A percentile compares a stretch with the other conserved stretches of the same genome.
These are phyloP conservation scores for Favolaschia claudopus DNA, from an alignment of 768 basidiomycete species.

Conservation along the genomic window DNA sequence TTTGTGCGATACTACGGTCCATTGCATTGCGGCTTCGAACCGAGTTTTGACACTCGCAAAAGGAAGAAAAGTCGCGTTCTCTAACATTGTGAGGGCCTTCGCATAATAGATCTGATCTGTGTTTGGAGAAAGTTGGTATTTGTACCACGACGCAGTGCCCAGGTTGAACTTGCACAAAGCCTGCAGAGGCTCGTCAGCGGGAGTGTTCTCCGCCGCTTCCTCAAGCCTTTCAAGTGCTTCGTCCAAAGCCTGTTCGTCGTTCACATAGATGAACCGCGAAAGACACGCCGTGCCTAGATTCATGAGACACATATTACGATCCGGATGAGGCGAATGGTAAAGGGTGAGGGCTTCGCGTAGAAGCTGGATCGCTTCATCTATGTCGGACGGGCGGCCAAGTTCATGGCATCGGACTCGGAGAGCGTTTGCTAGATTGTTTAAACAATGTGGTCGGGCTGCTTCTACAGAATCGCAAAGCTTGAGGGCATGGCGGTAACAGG, in stretches of 20 bases:
- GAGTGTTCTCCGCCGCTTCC: neutral
- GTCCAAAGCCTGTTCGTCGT: neutral
- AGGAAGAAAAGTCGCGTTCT: neutral
- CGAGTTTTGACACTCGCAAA: neutral
- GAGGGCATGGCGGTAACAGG: neutral
- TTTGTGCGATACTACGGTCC: neutral
- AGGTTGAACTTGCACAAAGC: neutral
- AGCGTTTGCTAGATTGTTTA: neutral
- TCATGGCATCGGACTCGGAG: neutral
- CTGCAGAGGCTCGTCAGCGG: neutral
- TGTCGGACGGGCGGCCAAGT: neutral
- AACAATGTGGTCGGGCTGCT: neutral
- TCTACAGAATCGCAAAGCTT: neutral
- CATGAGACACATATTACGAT: neutral
- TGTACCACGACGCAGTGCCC: neutral
- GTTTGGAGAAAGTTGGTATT: neutral
- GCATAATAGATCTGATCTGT: neutral
- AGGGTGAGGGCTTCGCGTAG: neutral
- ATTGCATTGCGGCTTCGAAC: neutral
- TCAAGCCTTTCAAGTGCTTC: neutral
- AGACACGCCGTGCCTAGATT: neutral
- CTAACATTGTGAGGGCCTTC: neutral
- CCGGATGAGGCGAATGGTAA: neutral
- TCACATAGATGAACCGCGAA: neutral
- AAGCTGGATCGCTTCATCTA: neutral